Conservation (phyloP, 495 filamentous ascomycete genomes). For the Pyrenula aspistea region DNA sequence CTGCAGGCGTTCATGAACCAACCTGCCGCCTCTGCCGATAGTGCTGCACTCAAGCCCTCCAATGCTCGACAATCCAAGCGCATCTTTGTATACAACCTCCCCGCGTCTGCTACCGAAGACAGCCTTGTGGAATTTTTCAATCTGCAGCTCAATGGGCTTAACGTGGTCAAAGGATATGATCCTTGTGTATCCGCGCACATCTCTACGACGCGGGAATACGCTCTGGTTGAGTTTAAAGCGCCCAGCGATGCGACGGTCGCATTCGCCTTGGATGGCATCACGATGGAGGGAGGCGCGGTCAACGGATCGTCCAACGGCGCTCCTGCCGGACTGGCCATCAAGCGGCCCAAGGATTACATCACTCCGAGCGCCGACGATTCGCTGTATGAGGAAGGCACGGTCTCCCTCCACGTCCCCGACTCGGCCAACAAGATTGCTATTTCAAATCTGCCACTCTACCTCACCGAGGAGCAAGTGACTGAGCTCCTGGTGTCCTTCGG, state of each 20-base stretch:
- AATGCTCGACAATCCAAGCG: slow-evolving; percentile 91
- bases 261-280: slow-evolving; percentile 77
- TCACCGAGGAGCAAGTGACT: slow-evolving; percentile 80
- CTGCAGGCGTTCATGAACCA: slow-evolving; percentile 94
- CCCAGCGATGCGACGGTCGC: slow-evolving; percentile 82
- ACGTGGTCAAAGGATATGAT: slow-evolving; percentile 72
- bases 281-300: slow-evolving; percentile 58
- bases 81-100: slow-evolving; percentile 75
- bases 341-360: slow-evolving; percentile 94
- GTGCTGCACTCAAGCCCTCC: slow-evolving; percentile 71
- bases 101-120: slow-evolving; percentile 56
- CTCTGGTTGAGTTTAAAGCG: slow-evolving; percentile 83
- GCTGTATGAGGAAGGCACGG: slow-evolving; percentile 61
- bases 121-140: slow-evolving; percentile 80
- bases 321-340: slow-evolving; percentile 60
- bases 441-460: slow-evolving; percentile 73
- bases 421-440: slow-evolving; percentile 92
- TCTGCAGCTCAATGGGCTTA: slow-evolving; percentile 84
- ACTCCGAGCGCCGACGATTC: slow-evolving; percentile 74
- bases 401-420: slow-evolving; percentile 75
- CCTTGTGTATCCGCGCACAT: slow-evolving; percentile 80
- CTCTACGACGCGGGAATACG: slow-evolving; percentile 64
- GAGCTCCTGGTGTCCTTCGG: slow-evolving; percentile 86
- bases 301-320: slow-evolving; percentile 45
- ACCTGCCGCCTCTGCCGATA: slow-evolving; percentile 61